Percentiles rank a stretch among this genome's conserved stretches.
Evolutionary conservation across 73 alveolate genomes (phyloP).

Genomic region (Uronychia setigera): DNA sequence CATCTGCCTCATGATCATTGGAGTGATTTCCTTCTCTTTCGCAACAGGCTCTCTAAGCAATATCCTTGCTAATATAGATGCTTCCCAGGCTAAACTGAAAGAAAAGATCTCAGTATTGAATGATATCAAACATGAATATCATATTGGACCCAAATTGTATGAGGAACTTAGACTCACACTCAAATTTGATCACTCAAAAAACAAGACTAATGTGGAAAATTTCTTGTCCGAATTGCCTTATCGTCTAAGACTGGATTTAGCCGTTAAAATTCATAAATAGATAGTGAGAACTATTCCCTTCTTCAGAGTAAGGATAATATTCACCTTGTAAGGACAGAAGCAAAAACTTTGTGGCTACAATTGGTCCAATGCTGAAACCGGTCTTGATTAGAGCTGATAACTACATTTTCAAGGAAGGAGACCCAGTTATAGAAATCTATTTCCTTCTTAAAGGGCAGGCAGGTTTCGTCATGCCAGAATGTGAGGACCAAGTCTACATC

Average conservation of each 20-base stretch:
- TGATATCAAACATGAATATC: constrained; percentile 52
- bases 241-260: constrained; percentile 45
- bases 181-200: constrained; percentile 57
- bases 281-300: constrained; percentile 28
- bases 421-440: constrained; percentile 76
- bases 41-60: constrained; percentile 68
- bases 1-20: constrained; percentile 64
- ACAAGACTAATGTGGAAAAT: constrained; percentile 31
- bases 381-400: constrained; percentile 61
- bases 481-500: constrained; percentile 1
- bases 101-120: constrained; percentile 55
- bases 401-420: constrained; percentile 72
- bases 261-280: constrained; percentile 54
- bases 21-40: constrained; percentile 74
- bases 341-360: constrained; percentile 67
- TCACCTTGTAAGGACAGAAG: constrained; percentile 54
- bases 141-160: constrained; percentile 41
- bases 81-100: constrained; percentile 62
- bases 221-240: constrained; percentile 66
- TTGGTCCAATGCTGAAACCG: constrained; percentile 72
- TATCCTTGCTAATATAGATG: constrained; percentile 62
- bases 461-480: constrained; percentile 4
- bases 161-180: constrained; percentile 50
- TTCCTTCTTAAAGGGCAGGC: constrained; percentile 66
- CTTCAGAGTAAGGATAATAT: constrained; percentile 38